Evolutionary conservation across 2,329 filamentous ascomycete species (phyloP).

Genomic region (Epichloe festucae): DNA sequence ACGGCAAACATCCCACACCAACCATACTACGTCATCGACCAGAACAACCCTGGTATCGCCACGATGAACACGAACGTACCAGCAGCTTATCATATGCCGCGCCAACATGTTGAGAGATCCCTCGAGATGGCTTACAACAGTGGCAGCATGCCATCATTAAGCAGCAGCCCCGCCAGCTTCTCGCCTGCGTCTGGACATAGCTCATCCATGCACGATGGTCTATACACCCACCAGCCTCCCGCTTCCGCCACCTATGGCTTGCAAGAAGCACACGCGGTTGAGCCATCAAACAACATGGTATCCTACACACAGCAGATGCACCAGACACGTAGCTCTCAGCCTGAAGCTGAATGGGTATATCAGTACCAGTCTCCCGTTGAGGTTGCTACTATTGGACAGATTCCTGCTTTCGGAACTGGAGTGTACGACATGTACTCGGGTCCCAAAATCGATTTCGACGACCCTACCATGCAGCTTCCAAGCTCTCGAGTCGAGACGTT

Average conservation of each 20-base stretch:
- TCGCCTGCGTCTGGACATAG: conserved; percentile 42
- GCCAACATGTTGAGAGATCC: conserved; percentile 32
- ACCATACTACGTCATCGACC: conserved; percentile 46
- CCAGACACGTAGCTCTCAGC: conserved; percentile 27
- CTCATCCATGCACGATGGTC: conserved; percentile 38
- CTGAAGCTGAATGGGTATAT: conserved; percentile 40
- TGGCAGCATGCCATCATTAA: conserved; percentile 35
- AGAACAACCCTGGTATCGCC: conserved; percentile 47
- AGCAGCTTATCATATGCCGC: conserved; percentile 39
- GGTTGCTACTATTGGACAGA: conserved; percentile 38
- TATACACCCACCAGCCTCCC: conserved; percentile 43
- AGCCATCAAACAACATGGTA: conserved; percentile 28
- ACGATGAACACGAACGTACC: conserved; percentile 44
- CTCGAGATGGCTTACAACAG: conserved; percentile 40
- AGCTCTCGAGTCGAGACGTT: conserved; percentile 44
- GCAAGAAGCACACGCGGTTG: conserved; percentile 33
- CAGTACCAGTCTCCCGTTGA: conserved; percentile 46
- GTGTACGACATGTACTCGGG: conserved; percentile 38
- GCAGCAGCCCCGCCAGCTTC: conserved; percentile 46
- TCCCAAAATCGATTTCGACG: conserved; percentile 44
- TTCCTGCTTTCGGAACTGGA: conserved; percentile 35
- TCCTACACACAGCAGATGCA: conserved; percentile 31
- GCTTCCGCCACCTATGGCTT: conserved; percentile 35
- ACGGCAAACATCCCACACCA: conserved; percentile 33
- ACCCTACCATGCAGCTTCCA: conserved; percentile 45